phyloP scores from a whole-genome alignment of 805 yeast genomes.

The Zygosaccharomyces siamensis region DNA sequence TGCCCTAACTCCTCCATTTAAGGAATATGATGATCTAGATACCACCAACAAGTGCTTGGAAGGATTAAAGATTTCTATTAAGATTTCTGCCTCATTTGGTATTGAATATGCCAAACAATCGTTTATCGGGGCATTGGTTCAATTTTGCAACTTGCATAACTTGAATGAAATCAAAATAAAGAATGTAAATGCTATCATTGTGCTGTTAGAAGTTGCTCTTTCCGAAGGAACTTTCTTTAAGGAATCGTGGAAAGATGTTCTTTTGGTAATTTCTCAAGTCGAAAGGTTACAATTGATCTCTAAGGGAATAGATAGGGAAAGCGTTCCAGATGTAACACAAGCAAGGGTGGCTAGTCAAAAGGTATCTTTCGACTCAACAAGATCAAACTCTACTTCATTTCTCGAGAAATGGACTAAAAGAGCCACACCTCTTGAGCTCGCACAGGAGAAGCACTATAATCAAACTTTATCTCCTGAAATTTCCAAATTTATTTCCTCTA shows the following conservation, averaged over 20 bases:
- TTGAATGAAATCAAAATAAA: slow-evolving; percentile 71
- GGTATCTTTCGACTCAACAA: slow-evolving; percentile 49
- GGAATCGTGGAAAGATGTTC: slow-evolving; percentile 78
- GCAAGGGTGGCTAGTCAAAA: slow-evolving; percentile 61
- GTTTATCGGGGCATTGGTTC: slow-evolving; percentile 83
- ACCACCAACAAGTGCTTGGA: slow-evolving; percentile 68
- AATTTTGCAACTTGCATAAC: slow-evolving; percentile 76
- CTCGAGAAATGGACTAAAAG: slow-evolving; percentile 55
- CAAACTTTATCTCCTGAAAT: slow-evolving; percentile 60
- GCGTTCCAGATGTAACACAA: slow-evolving; percentile 77
- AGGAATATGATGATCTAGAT: slow-evolving; percentile 75
- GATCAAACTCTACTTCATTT: slow-evolving; percentile 42
- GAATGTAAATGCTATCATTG: slow-evolving; percentile 74
- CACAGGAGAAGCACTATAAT: slow-evolving; percentile 64
- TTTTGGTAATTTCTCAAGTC: slow-evolving; percentile 80
- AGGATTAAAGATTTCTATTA: slow-evolving; percentile 78
- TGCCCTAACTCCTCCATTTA: slow-evolving; percentile 89
- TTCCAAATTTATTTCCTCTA: slow-evolving; percentile 52
- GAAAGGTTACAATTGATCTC: slow-evolving; percentile 87
- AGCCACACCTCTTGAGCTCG: slow-evolving; percentile 58
- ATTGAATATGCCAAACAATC: slow-evolving; percentile 82
- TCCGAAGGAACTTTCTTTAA: slow-evolving; percentile 71
- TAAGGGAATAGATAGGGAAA: slow-evolving; percentile 77
- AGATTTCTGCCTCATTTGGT: slow-evolving; percentile 78
- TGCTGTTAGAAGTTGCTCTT: slow-evolving; percentile 70